Base-by-base conservation (phyloP, 345 rosid genomes). In the Streptanthus diversifolius region DNA sequence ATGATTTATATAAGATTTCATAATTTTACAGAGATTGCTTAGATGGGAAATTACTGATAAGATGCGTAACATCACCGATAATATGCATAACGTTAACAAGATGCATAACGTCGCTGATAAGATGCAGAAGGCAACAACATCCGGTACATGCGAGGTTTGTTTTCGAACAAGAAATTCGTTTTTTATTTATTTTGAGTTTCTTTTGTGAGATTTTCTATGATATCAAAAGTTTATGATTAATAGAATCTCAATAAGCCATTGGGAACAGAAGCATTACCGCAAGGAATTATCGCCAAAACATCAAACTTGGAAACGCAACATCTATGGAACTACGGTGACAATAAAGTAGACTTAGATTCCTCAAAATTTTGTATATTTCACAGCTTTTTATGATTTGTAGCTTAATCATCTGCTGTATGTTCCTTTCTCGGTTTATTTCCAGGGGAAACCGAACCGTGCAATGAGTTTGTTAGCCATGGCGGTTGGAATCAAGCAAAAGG, bases 401-500 rank as follows among this genome's bases (percentile, higher is more conserved):
- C 30, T 41, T 44, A 27, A 44, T 21, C n/a, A 5, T 66, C 13
- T 0, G 24, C 15, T 24, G n/a, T 18, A 35, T 60, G 43, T 66
- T 49, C 35, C 5, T 49, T 44, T 41, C 40, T 69, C 40, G 12
- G 3, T 19, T 22, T 22, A 18, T 36, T 71, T 53, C 35, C 83
- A 90, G 92, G 79, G 65, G 29, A 80, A 71, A 33, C 63, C 58
- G 13, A 81, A 70, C 58, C 70, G 48, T 58, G 55, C 81, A 2
- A 72, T 36, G 81, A 87, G 79, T 82, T 82, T 90, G 80, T 74
- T 90, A 72, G 86, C 89, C 9, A 82, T 87, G 73, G 87, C 97
- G 13, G 89, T 82, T 33, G 97, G 97, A 43, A 85, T 90, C 68
- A 85, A 83, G 81, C 97, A 88, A 74, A 88, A 84, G 80, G 79